Conservation (phyloP, 1,284 basidiomycete species). For the Cystobasidium sp. region DNA sequence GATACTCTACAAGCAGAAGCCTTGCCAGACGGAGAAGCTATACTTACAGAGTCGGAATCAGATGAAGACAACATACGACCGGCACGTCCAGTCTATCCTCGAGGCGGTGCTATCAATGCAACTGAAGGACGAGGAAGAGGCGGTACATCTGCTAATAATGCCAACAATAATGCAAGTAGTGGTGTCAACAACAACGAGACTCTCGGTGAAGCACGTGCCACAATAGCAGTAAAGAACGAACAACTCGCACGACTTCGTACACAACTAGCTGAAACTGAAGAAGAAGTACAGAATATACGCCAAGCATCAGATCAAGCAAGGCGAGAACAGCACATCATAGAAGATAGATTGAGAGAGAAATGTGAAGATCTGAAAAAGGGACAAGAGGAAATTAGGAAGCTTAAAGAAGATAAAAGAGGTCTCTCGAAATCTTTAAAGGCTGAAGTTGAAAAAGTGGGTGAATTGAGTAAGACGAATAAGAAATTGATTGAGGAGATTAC, state of each 20-base stretch:
- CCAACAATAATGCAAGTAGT: background rate
- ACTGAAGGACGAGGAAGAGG: conserved; percentile 18
- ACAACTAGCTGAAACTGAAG: background rate
- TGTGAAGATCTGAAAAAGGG: background rate
- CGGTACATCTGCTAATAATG: background rate
- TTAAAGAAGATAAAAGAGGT: conserved; percentile 34
- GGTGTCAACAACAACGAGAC: conserved; percentile 3
- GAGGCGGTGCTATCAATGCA: background rate
- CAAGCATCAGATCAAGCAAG: background rate
- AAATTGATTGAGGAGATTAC: conserved; percentile 23
- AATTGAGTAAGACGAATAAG: background rate
- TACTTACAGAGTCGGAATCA: conserved; percentile 24
- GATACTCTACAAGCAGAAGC: background rate
- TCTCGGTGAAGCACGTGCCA: conserved; percentile 30
- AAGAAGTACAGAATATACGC: background rate
- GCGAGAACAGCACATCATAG: conserved; percentile 5
- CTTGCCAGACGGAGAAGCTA: background rate
- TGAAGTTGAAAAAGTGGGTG: conserved; percentile 2
- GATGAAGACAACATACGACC: conserved; percentile 22
- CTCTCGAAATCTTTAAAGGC: background rate
- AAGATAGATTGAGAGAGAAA: conserved; percentile 8
- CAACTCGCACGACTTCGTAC: background rate
- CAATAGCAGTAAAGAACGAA: conserved; percentile 17
- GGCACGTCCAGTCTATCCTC: conserved; percentile 2
- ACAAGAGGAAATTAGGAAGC: conserved; percentile 2